Base-by-base conservation (phyloP, 2,329 filamentous ascomycete genomes). In the Colletotrichum sp. region DNA sequence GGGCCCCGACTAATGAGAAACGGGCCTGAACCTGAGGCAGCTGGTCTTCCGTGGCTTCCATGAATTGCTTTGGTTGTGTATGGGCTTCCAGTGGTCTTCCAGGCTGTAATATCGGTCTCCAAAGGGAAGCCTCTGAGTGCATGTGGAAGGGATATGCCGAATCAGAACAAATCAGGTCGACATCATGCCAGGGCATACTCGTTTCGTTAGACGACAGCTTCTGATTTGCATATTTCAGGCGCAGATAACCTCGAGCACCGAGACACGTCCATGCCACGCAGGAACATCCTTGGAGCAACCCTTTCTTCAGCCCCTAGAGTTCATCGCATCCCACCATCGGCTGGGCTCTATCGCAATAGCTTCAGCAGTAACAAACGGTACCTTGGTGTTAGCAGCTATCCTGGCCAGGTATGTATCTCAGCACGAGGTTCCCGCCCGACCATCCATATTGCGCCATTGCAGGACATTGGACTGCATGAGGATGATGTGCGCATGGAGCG, bases 241-340 rank as follows among this genome's bases (percentile, higher is more conserved):
- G 24, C 26, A 49, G 21, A 28, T 28, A 36, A 67, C 62, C 32
- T 36, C 68, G 30, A 68, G n/a, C 32, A 26, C 32, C 55, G 57
- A 68, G 65, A 73, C 70, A 73, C 15, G 26, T 34, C 39, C 70
- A 68, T 68, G n/a, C 64, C 64, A 24, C 39, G 59, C 24, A 73
- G 73, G 73, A 73, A 68, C 63, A 76, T 76, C 70, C 73, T 68
- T 68, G 70, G 8, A 64, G 69, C 62, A 24, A 24, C 73, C 70
- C 64, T 59, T 68, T 76, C 69, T 68, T 73, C 73, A 76, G 70
- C 44, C 64, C 64, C 28, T 73, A 65, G 65, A 21, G 71, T 76
- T 73, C 70, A 68, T 76, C 64, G 64, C 73, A 73, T 73, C 36
- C 63, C 44, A 44, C 24, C 32, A 49, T 32, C 55, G 18, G 55